Evolutionary conservation across 352 stramenopile genomes (phyloP).

Genomic region (Globisporangium paroecandrum): DNA sequence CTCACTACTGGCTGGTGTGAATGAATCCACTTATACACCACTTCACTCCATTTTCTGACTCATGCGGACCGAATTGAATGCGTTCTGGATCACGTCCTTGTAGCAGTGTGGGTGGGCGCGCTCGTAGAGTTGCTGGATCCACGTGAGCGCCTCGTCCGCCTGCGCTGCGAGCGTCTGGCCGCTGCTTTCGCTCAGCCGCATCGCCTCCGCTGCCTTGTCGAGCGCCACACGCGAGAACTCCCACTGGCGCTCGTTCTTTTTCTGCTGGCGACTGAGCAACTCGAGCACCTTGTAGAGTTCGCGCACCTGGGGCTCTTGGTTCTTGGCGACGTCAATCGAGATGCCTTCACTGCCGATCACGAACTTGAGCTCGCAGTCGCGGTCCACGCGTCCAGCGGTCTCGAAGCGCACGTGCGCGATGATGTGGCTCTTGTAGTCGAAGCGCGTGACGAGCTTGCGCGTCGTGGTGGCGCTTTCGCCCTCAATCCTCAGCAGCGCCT

Average conservation of each 20-base stretch:
- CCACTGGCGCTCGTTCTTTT: conserved; percentile 37
- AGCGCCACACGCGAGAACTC: conserved; percentile 46
- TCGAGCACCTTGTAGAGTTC: conserved; percentile 60
- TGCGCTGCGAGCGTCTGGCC: conserved; percentile 37
- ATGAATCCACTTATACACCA: neutral
- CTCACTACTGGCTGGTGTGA: neutral
- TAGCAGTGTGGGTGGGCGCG: conserved; percentile 49
- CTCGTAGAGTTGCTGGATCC: conserved; percentile 46
- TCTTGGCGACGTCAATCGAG: conserved; percentile 51
- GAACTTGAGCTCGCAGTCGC: conserved; percentile 43
- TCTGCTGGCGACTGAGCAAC: conserved; percentile 42
- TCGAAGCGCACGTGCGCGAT: conserved; percentile 19
- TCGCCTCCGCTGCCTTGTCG: conserved; percentile 32
- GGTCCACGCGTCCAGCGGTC: conserved; percentile 17
- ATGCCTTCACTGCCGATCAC: conserved; percentile 30
- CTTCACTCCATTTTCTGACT: conserved; percentile 28
- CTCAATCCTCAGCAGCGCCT: conserved; percentile 4
- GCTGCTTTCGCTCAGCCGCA: conserved; percentile 38
- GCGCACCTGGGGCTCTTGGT: conserved; percentile 25
- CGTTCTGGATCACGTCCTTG: conserved; percentile 46
- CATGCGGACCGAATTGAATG: conserved; percentile 38
- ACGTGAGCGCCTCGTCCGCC: conserved; percentile 39
- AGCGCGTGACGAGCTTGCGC: conserved; percentile 16
- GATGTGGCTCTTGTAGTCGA: conserved; percentile 14
- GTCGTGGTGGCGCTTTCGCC: conserved; percentile 17